Evolutionary conservation across 495 filamentous ascomycete genomes (phyloP), one percentile per base, ranked within the genome.

Genomic region (Tirmania nivea): DNA sequence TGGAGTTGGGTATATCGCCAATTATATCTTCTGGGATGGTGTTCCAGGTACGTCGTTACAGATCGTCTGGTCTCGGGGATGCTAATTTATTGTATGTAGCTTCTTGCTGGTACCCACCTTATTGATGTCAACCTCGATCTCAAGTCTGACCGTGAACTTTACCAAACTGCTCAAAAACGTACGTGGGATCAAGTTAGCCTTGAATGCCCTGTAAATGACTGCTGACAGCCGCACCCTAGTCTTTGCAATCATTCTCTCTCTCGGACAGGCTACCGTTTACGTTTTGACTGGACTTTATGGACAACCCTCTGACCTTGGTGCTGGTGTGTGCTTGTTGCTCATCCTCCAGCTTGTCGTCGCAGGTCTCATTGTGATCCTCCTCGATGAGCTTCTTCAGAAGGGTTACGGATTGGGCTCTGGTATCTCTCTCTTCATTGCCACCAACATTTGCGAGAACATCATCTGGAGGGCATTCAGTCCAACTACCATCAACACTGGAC

Each of bases 21-120:
- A 96, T 99, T 69, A 95, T 99, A 71, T 94, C 90, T 55, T 96
- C 92, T 35, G 92, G 92, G 71, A 99, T 96, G 92, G 86, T 99
- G 62, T 99, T 99, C 78, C 90, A 97, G 77, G 71, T 75, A 68
- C 5, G 39, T 19, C 5, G 39, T 19, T 45, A 14, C 39, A 14
- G 6, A 17, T n/a, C 1, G 11, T 20, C 48, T 20, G 11, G 39
- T 45, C 2, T 45, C 14, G 39, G 17, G 55, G 70, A 59, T 19
- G 51, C n/a, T 11, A 6, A 20, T 34, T n/a, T 19, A 12, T 34
- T 12, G 5, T 12, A 16, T 21, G 10, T 64, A 75, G 76, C 86
- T 96, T 64, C 86, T 96, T 56, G 89, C 89, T 65, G 92, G 92
- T 69, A 99, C 92, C 72, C 92, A 99, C 75, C 78, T 96, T 71